Evolutionary conservation across 768 basidiomycete genomes (phyloP), one percentile per base, ranked within the genome.

Genomic region (Termitomyces bulborhizus): DNA sequence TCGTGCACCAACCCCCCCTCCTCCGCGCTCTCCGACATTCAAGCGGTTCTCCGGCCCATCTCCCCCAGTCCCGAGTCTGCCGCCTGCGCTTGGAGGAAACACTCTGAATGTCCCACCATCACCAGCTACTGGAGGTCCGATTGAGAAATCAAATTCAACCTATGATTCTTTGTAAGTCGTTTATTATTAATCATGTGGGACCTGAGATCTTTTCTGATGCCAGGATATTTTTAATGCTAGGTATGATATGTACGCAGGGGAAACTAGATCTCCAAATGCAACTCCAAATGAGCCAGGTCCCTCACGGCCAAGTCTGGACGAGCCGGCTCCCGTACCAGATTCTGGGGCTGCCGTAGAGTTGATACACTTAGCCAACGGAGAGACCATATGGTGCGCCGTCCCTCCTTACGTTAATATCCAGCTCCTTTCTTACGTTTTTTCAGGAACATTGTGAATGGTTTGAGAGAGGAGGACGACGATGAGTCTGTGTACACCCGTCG

Each of bases 1-100:
- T 60, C 86, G 90, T 51, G 86, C 74, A 12, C 90, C 90, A 11
- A 93, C 91, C 7, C 90, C 90, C n/a, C 91, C 90, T 16, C 91
- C 91, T 32, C 83, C 87, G 13, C 81, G 81, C 59, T 72, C 80
- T 4, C 73, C 76, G 46, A 67, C 71, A 18, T 59, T 68, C 32
- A 79, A 78, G 58, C 81, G 86, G 37, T 89, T 90, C 71, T 87
- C 88, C 55, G 84, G 86, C 61, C 72, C 72, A 37, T 78, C 84
- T 3, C 88, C 88, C 42, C 89, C 89, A 9, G 75, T 90, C 36
- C 88, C 89, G 9, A 79, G 79, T 39, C 66, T 86, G 47, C 81
- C 86, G 39, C 68, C 73, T 56, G 76, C 82, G 12, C 73, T 83
- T 53, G 69, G 40, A 24, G 48, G 75, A 32, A 69, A 69, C 41